Evolutionary conservation across 2,329 filamentous ascomycete species (phyloP).

Genomic region (Alternaria sp.): DNA sequence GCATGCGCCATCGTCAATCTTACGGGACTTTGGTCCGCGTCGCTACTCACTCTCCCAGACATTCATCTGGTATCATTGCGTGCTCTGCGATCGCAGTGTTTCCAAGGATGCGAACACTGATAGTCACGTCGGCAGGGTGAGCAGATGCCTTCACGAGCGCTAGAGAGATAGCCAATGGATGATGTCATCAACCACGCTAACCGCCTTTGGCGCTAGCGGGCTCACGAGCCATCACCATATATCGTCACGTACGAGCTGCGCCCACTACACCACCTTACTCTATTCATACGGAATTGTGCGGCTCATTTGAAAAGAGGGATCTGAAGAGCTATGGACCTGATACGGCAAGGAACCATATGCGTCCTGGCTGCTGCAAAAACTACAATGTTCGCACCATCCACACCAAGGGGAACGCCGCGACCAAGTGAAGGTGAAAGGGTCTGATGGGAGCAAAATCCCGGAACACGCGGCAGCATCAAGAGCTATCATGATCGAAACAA

Average conservation of each 20-base stretch:
- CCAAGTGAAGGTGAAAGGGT: neutral
- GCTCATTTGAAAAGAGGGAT: neutral
- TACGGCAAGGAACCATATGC: neutral
- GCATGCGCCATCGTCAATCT: neutral
- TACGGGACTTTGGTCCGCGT: neutral
- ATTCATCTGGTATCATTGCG: fast-evolving
- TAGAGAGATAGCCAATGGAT: neutral
- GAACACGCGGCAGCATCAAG: neutral
- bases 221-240: neutral
- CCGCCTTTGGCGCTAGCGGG: neutral
- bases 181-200: neutral
- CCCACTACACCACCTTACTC: neutral
- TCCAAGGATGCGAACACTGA: neutral
- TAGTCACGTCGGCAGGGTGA: neutral
- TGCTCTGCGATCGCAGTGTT: neutral
- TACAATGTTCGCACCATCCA: neutral
- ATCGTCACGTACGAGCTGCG: neutral
- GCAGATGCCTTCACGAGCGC: neutral
- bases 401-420: neutral
- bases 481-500: neutral
- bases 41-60: neutral
- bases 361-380: neutral
- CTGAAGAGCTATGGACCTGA: fast-evolving
- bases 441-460: neutral
- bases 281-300: neutral